Conservation (phyloP, 2,329 filamentous ascomycete species). For the Neonectria neomacrospora region DNA sequence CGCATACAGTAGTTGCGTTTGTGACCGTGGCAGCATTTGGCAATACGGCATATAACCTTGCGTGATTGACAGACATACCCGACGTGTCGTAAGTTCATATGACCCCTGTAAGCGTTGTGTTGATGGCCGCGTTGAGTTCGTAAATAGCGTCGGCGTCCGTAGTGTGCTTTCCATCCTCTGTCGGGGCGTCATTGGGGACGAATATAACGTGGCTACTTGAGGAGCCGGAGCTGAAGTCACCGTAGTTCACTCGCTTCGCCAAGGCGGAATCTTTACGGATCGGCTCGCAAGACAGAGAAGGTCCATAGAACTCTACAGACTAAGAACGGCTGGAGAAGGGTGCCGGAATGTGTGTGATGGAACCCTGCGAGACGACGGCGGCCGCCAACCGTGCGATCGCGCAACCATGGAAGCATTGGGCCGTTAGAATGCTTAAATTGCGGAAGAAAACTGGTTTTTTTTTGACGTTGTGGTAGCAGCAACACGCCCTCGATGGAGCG, state of each 20-base stretch:
- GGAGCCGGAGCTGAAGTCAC: not conserved
- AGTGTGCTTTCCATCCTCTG: too few relatives aligned
- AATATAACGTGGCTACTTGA: not conserved
- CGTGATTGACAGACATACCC: not conserved
- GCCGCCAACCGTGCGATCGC: not conserved
- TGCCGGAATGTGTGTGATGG: not conserved
- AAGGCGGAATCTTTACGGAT: not conserved
- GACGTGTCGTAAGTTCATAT: too few relatives aligned
- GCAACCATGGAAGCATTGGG: too few relatives aligned
- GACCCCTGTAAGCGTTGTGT: rapidly evolving
- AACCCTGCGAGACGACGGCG: not conserved
- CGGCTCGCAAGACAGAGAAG: not conserved
- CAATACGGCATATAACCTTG: not conserved
- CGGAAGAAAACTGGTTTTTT: too few relatives aligned
- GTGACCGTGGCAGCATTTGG: not conserved
- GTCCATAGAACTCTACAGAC: constrained; percentile 6
- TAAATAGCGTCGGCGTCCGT: not conserved
- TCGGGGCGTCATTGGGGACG: not conserved
- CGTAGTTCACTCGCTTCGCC: not conserved
- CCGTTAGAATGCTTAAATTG: too few relatives aligned
- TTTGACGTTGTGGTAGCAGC: too few relatives aligned
- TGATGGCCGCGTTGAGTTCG: not conserved
- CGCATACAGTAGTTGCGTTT: constrained; percentile 1
- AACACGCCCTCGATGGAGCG: too few relatives aligned
- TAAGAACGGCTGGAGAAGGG: constrained; percentile 26